Percentiles rank a stretch among this genome's conserved stretches.
Evolutionary conservation across 176 grass and related monocot species (phyloP).

Genomic region (Phyllostachys edulis): DNA sequence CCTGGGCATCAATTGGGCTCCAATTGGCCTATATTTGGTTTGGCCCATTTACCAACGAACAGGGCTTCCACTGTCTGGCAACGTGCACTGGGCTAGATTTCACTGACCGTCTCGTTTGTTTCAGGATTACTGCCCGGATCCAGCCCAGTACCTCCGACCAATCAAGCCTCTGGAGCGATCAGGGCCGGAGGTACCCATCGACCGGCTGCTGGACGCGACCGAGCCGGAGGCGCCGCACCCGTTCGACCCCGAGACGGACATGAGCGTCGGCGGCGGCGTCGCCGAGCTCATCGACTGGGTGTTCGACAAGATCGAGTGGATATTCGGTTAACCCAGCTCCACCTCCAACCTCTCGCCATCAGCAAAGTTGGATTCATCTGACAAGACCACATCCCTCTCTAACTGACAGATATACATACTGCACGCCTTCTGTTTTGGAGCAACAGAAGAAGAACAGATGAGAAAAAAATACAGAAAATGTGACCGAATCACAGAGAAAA

Average conservation of each 20-base stretch:
- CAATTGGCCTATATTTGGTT: too few species aligned
- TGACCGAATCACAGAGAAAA: too few species aligned
- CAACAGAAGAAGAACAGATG: too few species aligned
- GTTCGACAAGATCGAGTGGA: slow-evolving; percentile 22
- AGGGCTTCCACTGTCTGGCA: neutral
- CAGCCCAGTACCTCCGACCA: slow-evolving; percentile 41
- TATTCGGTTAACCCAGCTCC: neutral
- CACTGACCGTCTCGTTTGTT: neutral
- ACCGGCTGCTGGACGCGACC: slow-evolving; percentile 48
- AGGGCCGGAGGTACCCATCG: slow-evolving; percentile 36
- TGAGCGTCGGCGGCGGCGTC: slow-evolving; percentile 51
- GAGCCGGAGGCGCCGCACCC: slow-evolving; percentile 44
- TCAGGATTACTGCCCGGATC: slow-evolving; percentile 57
- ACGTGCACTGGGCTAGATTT: rapidly evolving
- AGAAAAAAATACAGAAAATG: neutral
- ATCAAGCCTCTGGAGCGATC: slow-evolving; percentile 58
- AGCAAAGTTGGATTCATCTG: neutral
- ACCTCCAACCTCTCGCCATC: neutral
- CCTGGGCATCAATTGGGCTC: too few species aligned
- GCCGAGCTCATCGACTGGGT: slow-evolving; percentile 38
- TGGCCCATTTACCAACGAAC: too few species aligned
- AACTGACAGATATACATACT: too few species aligned
- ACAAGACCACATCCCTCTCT: neutral
- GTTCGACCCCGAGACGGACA: slow-evolving; percentile 67
- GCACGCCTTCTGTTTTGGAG: too few species aligned